Evolutionary conservation across 2,329 filamentous ascomycete genomes (phyloP).

Genomic region (Fusarium ambrosium): DNA sequence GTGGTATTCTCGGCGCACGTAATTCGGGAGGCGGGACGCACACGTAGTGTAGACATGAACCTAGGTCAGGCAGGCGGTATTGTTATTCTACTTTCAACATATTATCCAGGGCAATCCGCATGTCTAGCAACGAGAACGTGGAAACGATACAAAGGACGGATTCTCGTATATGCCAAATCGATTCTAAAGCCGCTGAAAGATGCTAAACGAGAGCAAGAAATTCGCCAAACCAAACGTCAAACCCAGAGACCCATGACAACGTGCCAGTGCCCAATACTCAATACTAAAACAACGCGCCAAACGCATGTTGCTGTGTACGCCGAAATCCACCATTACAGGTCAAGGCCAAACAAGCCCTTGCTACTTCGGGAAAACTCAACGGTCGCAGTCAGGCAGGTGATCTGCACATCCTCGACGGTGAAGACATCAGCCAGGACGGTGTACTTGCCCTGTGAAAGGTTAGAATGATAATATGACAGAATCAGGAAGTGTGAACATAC

Average conservation of each 20-base stretch:
- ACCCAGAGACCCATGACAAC: conserved; percentile 32
- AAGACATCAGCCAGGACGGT: conserved; percentile 88
- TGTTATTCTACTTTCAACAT: conserved; percentile 16
- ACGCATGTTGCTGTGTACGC: conserved; percentile 23
- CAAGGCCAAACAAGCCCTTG: conserved; percentile 57
- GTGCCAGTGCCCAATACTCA: conserved; percentile 36
- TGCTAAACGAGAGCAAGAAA: conserved; percentile 37
- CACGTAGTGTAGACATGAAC: conserved; percentile 7
- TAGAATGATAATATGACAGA: conserved; percentile 40
- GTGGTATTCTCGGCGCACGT: conserved; percentile 7
- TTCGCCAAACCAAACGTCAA: conserved; percentile 39
- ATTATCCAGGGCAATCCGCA: conserved; percentile 12
- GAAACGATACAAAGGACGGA: conserved; percentile 25
- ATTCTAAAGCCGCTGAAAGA: conserved; percentile 43
- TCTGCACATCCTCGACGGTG: conserved; percentile 77
- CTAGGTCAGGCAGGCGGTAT: conserved; percentile 12
- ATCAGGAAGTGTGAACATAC: conserved; percentile 66
- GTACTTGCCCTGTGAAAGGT: conserved; percentile 82
- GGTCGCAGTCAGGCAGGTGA: conserved; percentile 88
- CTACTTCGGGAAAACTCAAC: conserved; percentile 68
- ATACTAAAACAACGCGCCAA: conserved; percentile 26
- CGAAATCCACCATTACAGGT: conserved; percentile 53
- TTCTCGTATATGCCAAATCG: conserved; percentile 37
- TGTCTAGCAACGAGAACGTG: conserved; percentile 7
- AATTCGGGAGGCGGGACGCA: conserved; percentile 15